Evolutionary conservation across 2,329 filamentous ascomycete genomes (phyloP).

Genomic region (Arthrobotrys megalospora): DNA sequence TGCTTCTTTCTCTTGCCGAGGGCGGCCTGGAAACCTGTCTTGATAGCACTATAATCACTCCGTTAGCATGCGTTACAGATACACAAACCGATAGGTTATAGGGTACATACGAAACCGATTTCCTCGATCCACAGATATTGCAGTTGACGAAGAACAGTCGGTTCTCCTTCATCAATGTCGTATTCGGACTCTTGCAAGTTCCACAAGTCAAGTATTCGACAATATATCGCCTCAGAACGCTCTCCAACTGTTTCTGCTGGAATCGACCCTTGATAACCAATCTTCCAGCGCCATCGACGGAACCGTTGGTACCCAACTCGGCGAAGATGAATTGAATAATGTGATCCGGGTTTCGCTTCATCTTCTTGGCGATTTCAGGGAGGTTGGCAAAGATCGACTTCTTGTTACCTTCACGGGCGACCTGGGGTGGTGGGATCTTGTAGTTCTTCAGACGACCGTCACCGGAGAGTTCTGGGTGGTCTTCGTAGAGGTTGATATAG

Average conservation of each 20-base stretch:
- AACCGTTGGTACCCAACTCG: slow-evolving; percentile 96
- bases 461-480: slow-evolving; percentile 95
- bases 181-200: slow-evolving; percentile 94
- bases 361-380: slow-evolving; percentile 97
- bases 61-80: slow-evolving; percentile 76
- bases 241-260: slow-evolving; percentile 99
- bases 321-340: slow-evolving; percentile 97
- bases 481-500: slow-evolving; percentile 93
- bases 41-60: slow-evolving; percentile 89
- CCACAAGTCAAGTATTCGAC: slow-evolving; percentile 99
- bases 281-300: slow-evolving; percentile 90
- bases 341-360: slow-evolving; percentile 99
- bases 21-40: slow-evolving; percentile 99
- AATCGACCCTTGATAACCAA: slow-evolving; percentile 99
- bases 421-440: slow-evolving; percentile 99
- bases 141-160: slow-evolving; percentile 98
- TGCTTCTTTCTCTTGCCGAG: slow-evolving; percentile 98
- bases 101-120: slow-evolving; percentile 64
- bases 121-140: slow-evolving; percentile 75
- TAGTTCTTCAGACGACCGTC: slow-evolving; percentile 88
- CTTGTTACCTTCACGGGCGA: slow-evolving; percentile 99
- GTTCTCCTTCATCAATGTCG: slow-evolving; percentile 98
- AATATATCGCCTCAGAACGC: slow-evolving; percentile 94
- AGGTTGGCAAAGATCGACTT: slow-evolving; percentile 99
- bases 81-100: slow-evolving; percentile 73